Evolutionary conservation across 2,329 filamentous ascomycete genomes (phyloP), one percentile per base, ranked within the genome.

Genomic region (Ophiognomonia clavigignenti-juglandacearum): DNA sequence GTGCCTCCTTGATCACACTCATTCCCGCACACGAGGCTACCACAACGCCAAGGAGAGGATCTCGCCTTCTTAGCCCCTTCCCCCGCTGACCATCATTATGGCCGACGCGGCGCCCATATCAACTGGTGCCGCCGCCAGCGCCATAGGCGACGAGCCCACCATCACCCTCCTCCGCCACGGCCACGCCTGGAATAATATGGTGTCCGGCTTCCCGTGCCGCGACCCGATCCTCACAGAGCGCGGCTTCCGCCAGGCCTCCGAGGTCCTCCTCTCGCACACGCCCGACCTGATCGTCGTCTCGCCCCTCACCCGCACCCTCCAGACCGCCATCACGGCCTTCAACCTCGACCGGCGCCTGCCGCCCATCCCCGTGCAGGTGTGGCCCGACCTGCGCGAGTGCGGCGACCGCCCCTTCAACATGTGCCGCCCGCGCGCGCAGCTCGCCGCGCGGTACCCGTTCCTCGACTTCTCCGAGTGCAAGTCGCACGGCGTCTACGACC

Each of bases 161-260:
- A 48, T 48, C 29, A 41, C 46, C 19, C 37, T 48, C 35, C 46
- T 48, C 23, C 46, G 46, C 9, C 46, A 48, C n/a, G 46, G 46
- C 41, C 46, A 48, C 44, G 46, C 46, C 29, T 48, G 46, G 46
- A 48, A 48, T 29, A 48, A 48, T 29, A 48, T 48, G 46, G n/a
- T 48, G n/a, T 40, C 46, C 9, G 46, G 46, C 6, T 48, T 48
- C n/a, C 46, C 46, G 19, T 48, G 46, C 34, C 27, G 46, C 13
- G 46, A 48, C 19, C 46, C 46, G 6, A 48, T 48, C 29, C 41
- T 48, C 22, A 48, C 46, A 1, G 46, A 48, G 20, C 22, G 41
- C 9, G 46, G 46, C 11, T 36, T 22, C 16, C 23, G 31, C 8
- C 46, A 48, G 29, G 46, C 46, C 6, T 5, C 41, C 2, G 36